Conservation (phyloP, 2,329 filamentous ascomycete species). For the Stachybotrys chlorohalonatus region DNA sequence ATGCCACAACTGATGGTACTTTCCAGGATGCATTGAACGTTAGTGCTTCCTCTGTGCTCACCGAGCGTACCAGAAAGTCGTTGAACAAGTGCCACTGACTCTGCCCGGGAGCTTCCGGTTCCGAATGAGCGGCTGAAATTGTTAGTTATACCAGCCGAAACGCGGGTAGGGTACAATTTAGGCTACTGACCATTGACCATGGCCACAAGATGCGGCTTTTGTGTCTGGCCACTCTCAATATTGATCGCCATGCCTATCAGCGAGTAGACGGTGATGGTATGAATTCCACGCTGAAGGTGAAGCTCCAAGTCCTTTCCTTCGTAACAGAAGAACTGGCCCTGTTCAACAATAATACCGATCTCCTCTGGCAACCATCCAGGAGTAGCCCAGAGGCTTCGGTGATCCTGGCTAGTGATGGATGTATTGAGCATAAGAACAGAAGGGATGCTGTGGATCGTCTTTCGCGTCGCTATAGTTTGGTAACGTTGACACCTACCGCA, state of each 20-base stretch:
- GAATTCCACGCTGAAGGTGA: slow-evolving; percentile 69
- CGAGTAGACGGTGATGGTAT: slow-evolving; percentile 82
- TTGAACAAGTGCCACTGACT: slow-evolving; percentile 95
- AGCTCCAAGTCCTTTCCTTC: slow-evolving; percentile 83
- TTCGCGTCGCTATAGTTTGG: slow-evolving; percentile 76
- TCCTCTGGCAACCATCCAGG: slow-evolving; percentile 90
- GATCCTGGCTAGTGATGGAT: slow-evolving; percentile 60
- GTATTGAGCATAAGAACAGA: slow-evolving; percentile 85
- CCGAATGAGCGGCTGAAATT: slow-evolving; percentile 53
- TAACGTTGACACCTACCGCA: slow-evolving; percentile 87
- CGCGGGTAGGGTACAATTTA: not conserved
- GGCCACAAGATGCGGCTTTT: slow-evolving; percentile 84
- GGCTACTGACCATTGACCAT: slow-evolving; percentile 63
- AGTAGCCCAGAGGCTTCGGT: slow-evolving; percentile 76
- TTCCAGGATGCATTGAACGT: slow-evolving; percentile 92
- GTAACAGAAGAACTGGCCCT: slow-evolving; percentile 89
- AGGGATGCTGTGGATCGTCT: slow-evolving; percentile 74
- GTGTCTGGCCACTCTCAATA: slow-evolving; percentile 75
- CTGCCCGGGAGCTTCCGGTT: slow-evolving; percentile 45
- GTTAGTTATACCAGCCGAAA: slow-evolving; percentile 15
- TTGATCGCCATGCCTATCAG: slow-evolving; percentile 84
- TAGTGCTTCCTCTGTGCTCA: slow-evolving; percentile 74
- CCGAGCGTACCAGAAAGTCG: slow-evolving; percentile 81
- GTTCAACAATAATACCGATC: slow-evolving; percentile 83
- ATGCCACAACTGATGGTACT: slow-evolving; percentile 77